Conservation (phyloP, 768 basidiomycete species). For the Glaciozyma martinii region DNA sequence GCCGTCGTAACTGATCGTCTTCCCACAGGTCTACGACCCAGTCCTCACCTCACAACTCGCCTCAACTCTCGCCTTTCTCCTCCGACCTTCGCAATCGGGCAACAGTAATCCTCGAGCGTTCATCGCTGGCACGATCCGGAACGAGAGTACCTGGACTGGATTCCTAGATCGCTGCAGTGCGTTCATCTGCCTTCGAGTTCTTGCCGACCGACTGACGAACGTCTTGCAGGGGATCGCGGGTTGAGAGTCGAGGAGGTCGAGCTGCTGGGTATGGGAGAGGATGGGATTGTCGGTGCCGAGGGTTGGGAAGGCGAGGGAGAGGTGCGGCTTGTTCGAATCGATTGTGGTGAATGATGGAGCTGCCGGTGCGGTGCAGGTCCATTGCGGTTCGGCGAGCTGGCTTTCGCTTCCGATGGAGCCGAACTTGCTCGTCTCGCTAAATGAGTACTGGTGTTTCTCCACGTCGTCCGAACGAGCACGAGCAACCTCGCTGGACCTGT, state of each 20-base stretch:
- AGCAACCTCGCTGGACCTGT: too few relatives aligned
- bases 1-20: too few relatives aligned
- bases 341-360: neutral
- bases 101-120: neutral
- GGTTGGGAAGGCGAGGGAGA: conserved; percentile 26
- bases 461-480: too few relatives aligned
- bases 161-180: conserved; percentile 18
- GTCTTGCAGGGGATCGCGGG: neutral
- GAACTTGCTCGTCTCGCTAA: too few relatives aligned
- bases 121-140: conserved; percentile 26
- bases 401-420: too few relatives aligned
- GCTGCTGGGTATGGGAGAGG: neutral
- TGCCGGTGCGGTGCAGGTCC: too few relatives aligned
- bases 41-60: conserved; percentile 4
- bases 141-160: conserved; percentile 16
- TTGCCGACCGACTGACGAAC: neutral
- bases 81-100: neutral
- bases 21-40: conserved; percentile 27
- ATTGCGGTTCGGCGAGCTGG: too few relatives aligned
- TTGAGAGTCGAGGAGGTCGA: conserved; percentile 4
- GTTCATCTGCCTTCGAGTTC: neutral
- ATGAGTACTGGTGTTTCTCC: too few relatives aligned
- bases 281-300: conserved; percentile 24
- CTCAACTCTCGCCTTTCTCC: conserved; percentile 1
- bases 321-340: conserved; percentile 18